phyloP scores from a whole-genome alignment of 75 land plant genomes.

The Pinus taeda region DNA sequence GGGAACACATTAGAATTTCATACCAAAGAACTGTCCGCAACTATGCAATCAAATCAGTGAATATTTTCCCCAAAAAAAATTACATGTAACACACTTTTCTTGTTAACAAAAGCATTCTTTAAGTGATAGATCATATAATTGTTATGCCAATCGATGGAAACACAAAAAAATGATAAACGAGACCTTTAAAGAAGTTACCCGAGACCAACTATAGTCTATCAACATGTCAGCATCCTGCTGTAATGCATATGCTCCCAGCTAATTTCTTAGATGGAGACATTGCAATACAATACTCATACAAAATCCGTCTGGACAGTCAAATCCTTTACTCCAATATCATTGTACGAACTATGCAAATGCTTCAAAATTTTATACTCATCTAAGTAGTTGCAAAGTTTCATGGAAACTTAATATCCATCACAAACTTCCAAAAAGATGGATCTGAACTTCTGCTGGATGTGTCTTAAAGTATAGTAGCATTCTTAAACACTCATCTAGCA shows the following conservation, averaged over 20 bases:
- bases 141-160: neutral
- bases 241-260: neutral
- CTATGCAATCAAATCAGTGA: neutral
- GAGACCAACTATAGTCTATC: neutral
- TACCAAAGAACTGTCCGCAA: neutral
- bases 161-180: neutral
- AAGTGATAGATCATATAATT: neutral
- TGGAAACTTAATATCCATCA: neutral
- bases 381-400: too few relatives aligned
- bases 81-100: neutral
- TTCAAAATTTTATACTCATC: constrained; percentile 38
- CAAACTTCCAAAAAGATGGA: constrained; percentile 17
- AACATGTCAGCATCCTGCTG: neutral
- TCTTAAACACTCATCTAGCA: neutral
- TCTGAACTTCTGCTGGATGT: neutral
- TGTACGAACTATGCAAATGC: constrained; percentile 70
- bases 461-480: neutral
- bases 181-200: neutral
- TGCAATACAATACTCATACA: neutral
- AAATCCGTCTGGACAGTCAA: constrained; percentile 68
- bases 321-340: constrained; percentile 84
- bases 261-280: neutral
- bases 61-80: neutral
- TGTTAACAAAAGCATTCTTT: neutral
- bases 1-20: neutral